Percentiles rank a stretch among this genome's conserved stretches.
Conservation (phyloP, 352 stramenopile species). For the Phytophthora aleatoria region DNA sequence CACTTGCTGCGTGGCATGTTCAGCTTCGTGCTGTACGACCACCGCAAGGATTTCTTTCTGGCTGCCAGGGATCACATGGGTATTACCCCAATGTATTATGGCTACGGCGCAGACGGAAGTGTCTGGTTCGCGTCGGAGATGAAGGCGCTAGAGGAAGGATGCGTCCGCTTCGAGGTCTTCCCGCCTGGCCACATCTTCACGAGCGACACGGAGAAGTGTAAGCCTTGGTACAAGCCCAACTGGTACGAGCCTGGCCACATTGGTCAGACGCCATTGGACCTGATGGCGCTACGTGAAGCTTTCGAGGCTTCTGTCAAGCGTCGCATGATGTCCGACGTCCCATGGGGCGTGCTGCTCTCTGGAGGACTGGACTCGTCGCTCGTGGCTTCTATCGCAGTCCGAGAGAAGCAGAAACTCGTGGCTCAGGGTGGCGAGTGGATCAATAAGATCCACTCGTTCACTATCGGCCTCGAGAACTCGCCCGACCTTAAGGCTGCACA, state of each 20-base stretch:
- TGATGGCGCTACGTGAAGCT: slow-evolving; percentile 78
- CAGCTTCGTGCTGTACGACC: slow-evolving; percentile 98
- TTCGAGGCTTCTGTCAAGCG: slow-evolving; percentile 96
- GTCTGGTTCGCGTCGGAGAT: slow-evolving; percentile 98
- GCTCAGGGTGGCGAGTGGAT: slow-evolving; percentile 82
- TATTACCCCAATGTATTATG: slow-evolving; percentile 99
- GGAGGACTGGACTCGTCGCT: slow-evolving; percentile 98
- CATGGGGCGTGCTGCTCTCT: slow-evolving; percentile 98
- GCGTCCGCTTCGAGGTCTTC: slow-evolving; percentile 89
- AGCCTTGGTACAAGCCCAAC: slow-evolving; percentile 94
- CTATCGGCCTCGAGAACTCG: slow-evolving; percentile 95
- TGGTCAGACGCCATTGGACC: slow-evolving; percentile 65
- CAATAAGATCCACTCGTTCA: slow-evolving; percentile 98
- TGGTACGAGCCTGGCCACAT: slow-evolving; percentile 90
- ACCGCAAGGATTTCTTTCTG: slow-evolving; percentile 93
- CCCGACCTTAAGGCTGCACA: slow-evolving; percentile 96
- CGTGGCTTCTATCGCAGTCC: slow-evolving; percentile 95
- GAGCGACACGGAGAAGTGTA: slow-evolving; percentile 89
- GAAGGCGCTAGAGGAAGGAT: slow-evolving; percentile 94
- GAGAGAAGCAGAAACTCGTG: slow-evolving; percentile 91
- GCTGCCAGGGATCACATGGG: slow-evolving; percentile 97
- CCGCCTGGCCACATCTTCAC: slow-evolving; percentile 91
- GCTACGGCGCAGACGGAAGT: slow-evolving; percentile 96
- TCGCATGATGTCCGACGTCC: slow-evolving; percentile 99
- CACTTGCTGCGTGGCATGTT: slow-evolving; percentile 98